phyloP scores from a whole-genome alignment of 495 filamentous ascomycete genomes.

The Geoglossum glabrum region DNA sequence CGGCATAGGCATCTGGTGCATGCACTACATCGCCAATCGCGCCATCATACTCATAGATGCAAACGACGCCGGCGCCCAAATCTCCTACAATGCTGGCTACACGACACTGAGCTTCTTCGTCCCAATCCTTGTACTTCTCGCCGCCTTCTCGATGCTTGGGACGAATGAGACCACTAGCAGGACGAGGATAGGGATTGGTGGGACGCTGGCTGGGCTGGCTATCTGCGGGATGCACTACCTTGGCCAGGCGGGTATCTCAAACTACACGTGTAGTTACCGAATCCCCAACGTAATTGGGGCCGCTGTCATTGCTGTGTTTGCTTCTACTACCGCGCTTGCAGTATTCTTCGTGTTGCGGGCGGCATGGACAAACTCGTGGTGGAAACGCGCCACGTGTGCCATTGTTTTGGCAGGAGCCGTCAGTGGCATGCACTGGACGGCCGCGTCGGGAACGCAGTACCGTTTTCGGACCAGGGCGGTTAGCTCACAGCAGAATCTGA shows the following conservation, averaged over 20 bases:
- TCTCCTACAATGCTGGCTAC: slow-evolving; percentile 50
- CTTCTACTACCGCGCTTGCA: slow-evolving; percentile 42
- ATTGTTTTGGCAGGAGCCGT: slow-evolving; percentile 49
- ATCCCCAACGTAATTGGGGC: slow-evolving; percentile 43
- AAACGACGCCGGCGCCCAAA: slow-evolving; percentile 39
- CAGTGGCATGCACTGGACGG: slow-evolving; percentile 80
- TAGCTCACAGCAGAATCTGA: slow-evolving; percentile 17
- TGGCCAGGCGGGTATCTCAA: slow-evolving; percentile 61
- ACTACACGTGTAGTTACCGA: slow-evolving; percentile 45
- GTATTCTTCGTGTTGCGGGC: slow-evolving; percentile 61
- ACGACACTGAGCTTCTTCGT: slow-evolving; percentile 66
- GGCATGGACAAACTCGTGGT: slow-evolving; percentile 63
- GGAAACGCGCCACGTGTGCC: slow-evolving; percentile 47
- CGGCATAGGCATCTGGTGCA: slow-evolving; percentile 63
- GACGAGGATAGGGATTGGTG: slow-evolving; percentile 31
- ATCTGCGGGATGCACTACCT: slow-evolving; percentile 86
- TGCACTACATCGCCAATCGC: slow-evolving; percentile 74
- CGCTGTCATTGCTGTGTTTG: slow-evolving; percentile 47
- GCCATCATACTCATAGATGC: slow-evolving; percentile 44
- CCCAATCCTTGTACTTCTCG: slow-evolving; percentile 50
- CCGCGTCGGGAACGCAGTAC: slow-evolving; percentile 50
- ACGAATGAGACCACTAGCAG: slow-evolving; percentile 34
- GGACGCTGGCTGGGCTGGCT: slow-evolving; percentile 45
- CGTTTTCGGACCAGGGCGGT: slow-evolving; percentile 14
- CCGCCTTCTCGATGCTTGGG: slow-evolving; percentile 48